phyloP scores from a whole-genome alignment of 306 rosid genomes.

The Medicago truncatula region MtrunA17r5.0-ANR NC_053044.1:36019001-36019500 shows the following conservation, averaged over 20 bases:
- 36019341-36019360: conserved; percentile 15
- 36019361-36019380: neutral
- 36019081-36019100: neutral
- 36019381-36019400: conserved; percentile 2
- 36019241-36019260: conserved; percentile 6
- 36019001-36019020: neutral
- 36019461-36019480: neutral
- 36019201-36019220: conserved; percentile 12
- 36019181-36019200: neutral
- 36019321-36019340: neutral
- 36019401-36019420: conserved; percentile 9
- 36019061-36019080: neutral
- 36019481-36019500: conserved; percentile 3
- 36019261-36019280: conserved; percentile 10
- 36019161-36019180: neutral
- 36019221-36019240: conserved; percentile 10
- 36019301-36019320: neutral
- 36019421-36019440: neutral
- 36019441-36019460: neutral
- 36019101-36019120: neutral
- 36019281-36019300: neutral
- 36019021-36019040: neutral
- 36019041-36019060: conserved; percentile 2
- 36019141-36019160: neutral
- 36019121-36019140: neutral